Evolutionary conservation across 805 yeast species (phyloP).

Genomic region (Metschnikowia drakensbergensis): DNA sequence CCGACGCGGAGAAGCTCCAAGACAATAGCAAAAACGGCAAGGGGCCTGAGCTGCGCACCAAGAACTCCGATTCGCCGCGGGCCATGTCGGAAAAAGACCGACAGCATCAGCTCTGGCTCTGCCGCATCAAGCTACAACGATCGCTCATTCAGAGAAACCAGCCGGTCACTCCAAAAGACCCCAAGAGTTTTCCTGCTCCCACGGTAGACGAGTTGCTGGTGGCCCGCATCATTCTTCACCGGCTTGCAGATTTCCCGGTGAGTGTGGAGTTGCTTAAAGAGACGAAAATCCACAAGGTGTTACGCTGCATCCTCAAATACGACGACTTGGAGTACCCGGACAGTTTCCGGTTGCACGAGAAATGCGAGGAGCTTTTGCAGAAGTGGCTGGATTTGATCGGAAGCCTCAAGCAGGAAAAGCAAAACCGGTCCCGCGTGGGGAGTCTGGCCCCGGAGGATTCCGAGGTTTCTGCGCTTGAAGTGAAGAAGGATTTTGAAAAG

Average conservation of each 20-base stretch:
- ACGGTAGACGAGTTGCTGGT: conserved; percentile 43
- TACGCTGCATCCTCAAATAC: conserved; percentile 44
- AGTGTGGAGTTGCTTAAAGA: conserved; percentile 36
- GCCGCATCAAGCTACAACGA: conserved; percentile 47
- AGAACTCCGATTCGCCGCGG: conserved; percentile 2
- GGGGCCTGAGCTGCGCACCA: not conserved
- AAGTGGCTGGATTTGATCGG: conserved; percentile 41
- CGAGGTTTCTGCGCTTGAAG: conserved; percentile 12
- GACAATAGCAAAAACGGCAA: not conserved
- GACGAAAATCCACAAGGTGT: conserved; percentile 51
- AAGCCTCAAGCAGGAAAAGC: conserved; percentile 33
- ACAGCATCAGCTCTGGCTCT: conserved; percentile 44
- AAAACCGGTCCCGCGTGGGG: conserved; percentile 12
- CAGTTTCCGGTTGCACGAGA: conserved; percentile 44
- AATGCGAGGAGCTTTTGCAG: conserved; percentile 37
- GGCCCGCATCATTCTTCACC: conserved; percentile 37
- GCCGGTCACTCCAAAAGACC: conserved; percentile 36
- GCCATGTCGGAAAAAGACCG: conserved; percentile 36
- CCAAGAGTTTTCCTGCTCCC: conserved; percentile 34
- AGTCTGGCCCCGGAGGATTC: conserved; percentile 15
- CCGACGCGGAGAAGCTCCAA: not conserved
- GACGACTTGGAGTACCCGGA: conserved; percentile 39
- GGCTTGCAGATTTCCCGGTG: conserved; percentile 43
- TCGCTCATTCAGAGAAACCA: conserved; percentile 45
- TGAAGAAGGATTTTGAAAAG: conserved; percentile 8